Percentiles rank a stretch among this genome's conserved stretches.
Evolutionary conservation across 2,329 filamentous ascomycete genomes (phyloP).

Genomic region (Exophiala dermatitidis): DNA sequence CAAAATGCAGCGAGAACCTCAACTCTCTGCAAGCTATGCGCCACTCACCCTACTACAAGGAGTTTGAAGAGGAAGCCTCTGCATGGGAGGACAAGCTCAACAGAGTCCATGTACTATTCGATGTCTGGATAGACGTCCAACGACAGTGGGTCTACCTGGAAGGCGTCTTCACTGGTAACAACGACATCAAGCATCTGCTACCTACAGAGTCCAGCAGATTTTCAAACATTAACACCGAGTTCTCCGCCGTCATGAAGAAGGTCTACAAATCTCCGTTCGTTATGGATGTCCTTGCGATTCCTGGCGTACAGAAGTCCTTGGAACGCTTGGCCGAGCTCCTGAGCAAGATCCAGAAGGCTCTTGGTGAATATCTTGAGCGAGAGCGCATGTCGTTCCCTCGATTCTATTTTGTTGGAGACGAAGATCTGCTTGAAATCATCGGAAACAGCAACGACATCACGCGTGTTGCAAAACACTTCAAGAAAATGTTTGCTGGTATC

Average conservation of each 20-base stretch:
- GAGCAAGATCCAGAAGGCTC: constrained; percentile 98
- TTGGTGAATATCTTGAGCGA: constrained; percentile 96
- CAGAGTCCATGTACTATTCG: constrained; percentile 91
- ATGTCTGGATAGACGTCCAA: constrained; percentile 99
- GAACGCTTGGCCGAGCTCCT: constrained; percentile 93
- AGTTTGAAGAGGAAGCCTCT: constrained; percentile 95
- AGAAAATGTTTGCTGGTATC: constrained; percentile 99
- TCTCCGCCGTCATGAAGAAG: constrained; percentile 99
- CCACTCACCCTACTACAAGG: constrained; percentile 98
- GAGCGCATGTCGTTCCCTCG: constrained; percentile 95
- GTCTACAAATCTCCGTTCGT: constrained; percentile 95
- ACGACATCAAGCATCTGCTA: constrained; percentile 95
- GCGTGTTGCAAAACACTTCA: constrained; percentile 95
- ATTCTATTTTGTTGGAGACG: constrained; percentile 99
- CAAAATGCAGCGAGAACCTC: constrained; percentile 95
- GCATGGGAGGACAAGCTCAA: constrained; percentile 98
- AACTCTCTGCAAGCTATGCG: constrained; percentile 98
- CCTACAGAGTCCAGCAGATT: constrained; percentile 95
- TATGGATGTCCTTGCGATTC: constrained; percentile 90
- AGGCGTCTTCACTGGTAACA: constrained; percentile 96
- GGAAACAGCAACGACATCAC: constrained; percentile 97
- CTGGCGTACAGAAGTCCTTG: constrained; percentile 89
- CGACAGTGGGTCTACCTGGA: constrained; percentile 99
- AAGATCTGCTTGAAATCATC: constrained; percentile 97
- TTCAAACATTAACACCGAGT: constrained; percentile 98